phyloP scores from a whole-genome alignment of 78 protist genomes.

The Tieghemostelium lacteum region DNA sequence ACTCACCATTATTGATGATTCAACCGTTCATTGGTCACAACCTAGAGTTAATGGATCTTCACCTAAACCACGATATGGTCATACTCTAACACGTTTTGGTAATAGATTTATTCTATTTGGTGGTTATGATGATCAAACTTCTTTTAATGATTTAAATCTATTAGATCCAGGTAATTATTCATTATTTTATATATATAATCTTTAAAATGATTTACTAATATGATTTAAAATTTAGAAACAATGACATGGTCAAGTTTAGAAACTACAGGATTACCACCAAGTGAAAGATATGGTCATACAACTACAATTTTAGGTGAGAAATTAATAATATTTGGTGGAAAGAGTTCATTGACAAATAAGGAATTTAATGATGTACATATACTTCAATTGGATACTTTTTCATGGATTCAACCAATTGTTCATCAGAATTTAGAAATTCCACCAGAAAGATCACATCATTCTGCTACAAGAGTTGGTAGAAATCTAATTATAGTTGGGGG shows the following conservation, averaged over 20 bases:
- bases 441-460: slow-evolving; percentile 61
- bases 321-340: slow-evolving; percentile 64
- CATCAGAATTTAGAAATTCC: slow-evolving; percentile 31
- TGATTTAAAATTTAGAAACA: slow-evolving; percentile 37
- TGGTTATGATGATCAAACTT: slow-evolving; percentile 38
- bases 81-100: slow-evolving; percentile 68
- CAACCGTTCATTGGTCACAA: slow-evolving; percentile 66
- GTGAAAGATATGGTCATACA: slow-evolving; percentile 57
- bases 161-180: slow-evolving; percentile 37
- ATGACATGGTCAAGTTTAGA: slow-evolving; percentile 29
- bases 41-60: slow-evolving; percentile 39
- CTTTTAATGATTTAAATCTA: slow-evolving; percentile 34
- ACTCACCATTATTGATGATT: slow-evolving; percentile 64
- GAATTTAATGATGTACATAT: slow-evolving; percentile 54
- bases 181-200: too few relatives aligned
- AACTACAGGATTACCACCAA: slow-evolving; percentile 30
- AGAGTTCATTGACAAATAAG: not conserved
- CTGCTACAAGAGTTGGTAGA: slow-evolving; percentile 63
- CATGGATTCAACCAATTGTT: slow-evolving; percentile 11
- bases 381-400: slow-evolving; percentile 36
- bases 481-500: slow-evolving; percentile 66
- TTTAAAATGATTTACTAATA: too few relatives aligned
- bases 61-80: slow-evolving; percentile 58
- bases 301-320: slow-evolving; percentile 66
- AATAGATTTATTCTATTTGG: slow-evolving; percentile 60